These are phyloP conservation scores for Colletotrichum sp. DNA, from an alignment of 2,329 filamentous ascomycete genomes.

Conservation along the genomic window DNA sequence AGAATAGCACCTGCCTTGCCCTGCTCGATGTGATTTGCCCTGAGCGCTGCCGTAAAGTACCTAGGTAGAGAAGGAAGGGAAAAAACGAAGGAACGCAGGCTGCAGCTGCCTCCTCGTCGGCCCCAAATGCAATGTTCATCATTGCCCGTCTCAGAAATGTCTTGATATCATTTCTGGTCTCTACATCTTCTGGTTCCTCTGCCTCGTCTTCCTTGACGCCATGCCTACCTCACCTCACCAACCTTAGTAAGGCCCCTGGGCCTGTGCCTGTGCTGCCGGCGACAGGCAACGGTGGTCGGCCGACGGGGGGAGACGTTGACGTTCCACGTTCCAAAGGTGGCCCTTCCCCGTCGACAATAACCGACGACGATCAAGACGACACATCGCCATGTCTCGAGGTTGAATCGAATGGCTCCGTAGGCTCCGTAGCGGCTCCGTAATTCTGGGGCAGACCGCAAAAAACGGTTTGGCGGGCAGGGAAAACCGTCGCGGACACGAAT, in stretches of 20 bases:
- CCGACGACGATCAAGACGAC: slow-evolving; percentile 16
- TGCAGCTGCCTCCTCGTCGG: background rate
- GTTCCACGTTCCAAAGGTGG: background rate
- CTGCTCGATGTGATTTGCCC: background rate
- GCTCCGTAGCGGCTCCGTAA: slow-evolving; percentile 5
- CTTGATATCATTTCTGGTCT: background rate
- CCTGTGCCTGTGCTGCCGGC: background rate
- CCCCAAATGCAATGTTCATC: background rate
- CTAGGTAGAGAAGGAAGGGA: background rate
- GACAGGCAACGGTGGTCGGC: background rate
- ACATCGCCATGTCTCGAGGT: slow-evolving; percentile 9
- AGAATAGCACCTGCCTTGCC: background rate
- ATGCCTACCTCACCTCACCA: background rate
- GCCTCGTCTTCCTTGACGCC: background rate
- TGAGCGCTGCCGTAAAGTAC: background rate
- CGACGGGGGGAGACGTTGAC: background rate
- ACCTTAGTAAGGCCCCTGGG: background rate
- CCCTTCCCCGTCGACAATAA: background rate
- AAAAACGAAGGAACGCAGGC: background rate
- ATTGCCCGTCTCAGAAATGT: background rate
- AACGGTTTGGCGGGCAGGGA: background rate
- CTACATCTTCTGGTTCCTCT: background rate
- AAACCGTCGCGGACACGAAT: background rate
- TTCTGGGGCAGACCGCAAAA: background rate
- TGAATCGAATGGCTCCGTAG: background rate